These are phyloP conservation scores for Tolypocladium paradoxum DNA, from an alignment of 2,329 filamentous ascomycete species.

Conservation along the genomic window DNA sequence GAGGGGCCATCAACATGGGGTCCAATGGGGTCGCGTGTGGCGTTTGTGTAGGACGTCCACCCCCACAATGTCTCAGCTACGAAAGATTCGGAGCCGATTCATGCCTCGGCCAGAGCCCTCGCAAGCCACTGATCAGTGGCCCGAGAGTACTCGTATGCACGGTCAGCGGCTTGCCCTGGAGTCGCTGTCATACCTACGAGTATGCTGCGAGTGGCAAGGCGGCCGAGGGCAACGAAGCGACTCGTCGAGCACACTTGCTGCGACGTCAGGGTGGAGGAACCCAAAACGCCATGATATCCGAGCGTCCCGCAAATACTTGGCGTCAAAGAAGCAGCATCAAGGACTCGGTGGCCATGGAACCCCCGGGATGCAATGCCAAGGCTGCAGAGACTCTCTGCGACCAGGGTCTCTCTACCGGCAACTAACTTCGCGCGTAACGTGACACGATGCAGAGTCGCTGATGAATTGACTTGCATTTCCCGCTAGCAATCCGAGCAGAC, in stretches of 20 bases:
- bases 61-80: background rate
- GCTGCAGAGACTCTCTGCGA: background rate
- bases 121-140: background rate
- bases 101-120: background rate
- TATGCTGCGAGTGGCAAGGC: too few species aligned
- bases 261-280: too few species aligned
- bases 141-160: background rate
- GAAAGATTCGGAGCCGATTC: background rate
- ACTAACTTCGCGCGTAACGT: background rate
- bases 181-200: background rate
- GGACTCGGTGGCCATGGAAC: too few species aligned
- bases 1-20: background rate
- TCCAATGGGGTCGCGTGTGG: background rate
- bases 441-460: background rate
- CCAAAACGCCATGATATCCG: too few species aligned
- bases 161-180: background rate
- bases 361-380: background rate
- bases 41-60: background rate
- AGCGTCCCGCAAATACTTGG: background rate
- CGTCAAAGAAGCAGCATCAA: background rate
- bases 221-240: background rate
- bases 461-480: background rate
- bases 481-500: conserved; percentile 1
- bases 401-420: background rate
- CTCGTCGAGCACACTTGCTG: background rate